Evolutionary conservation across 768 basidiomycete species (phyloP).

Genomic region (Podaxis sp.): DNA sequence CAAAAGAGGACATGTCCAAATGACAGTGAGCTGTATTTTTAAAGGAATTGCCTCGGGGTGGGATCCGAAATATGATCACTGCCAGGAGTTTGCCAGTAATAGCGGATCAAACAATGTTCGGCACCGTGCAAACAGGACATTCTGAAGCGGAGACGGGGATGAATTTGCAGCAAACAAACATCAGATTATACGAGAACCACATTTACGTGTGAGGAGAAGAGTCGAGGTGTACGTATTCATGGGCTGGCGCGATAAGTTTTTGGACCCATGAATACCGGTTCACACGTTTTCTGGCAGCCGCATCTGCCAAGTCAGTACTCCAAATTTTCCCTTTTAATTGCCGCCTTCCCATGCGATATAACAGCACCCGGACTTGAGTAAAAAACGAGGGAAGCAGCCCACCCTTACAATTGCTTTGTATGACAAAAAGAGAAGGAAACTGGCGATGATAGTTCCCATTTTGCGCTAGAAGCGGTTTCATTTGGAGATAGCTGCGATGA

Average conservation of each 20-base stretch:
- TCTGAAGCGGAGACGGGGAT: background rate
- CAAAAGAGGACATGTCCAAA: background rate
- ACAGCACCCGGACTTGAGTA: conserved; percentile 8
- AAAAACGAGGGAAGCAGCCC: background rate
- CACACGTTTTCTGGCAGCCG: conserved; percentile 10
- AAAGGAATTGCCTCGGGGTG: background rate
- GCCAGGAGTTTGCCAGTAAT: background rate
- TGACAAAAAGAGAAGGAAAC: background rate
- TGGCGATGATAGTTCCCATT: background rate
- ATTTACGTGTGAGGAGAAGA: conserved; percentile 12
- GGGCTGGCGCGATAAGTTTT: background rate
- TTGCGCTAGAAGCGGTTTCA: background rate
- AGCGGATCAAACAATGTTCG: conserved; percentile 14
- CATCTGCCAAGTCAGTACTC: conserved; percentile 8
- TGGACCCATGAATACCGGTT: background rate
- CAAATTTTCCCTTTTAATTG: conserved; percentile 6
- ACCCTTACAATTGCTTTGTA: conserved; percentile 7
- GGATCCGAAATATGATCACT: background rate
- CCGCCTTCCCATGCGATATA: background rate
- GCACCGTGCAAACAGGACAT: background rate
- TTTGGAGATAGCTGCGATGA: conserved; percentile 1
- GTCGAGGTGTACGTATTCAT: conserved; percentile 5
- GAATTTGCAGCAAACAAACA: background rate
- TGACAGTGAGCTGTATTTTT: background rate
- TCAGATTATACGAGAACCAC: background rate